These are phyloP conservation scores for Pulveroboletus sp. DNA, from an alignment of 768 basidiomycete species.

Conservation along the genomic window DNA sequence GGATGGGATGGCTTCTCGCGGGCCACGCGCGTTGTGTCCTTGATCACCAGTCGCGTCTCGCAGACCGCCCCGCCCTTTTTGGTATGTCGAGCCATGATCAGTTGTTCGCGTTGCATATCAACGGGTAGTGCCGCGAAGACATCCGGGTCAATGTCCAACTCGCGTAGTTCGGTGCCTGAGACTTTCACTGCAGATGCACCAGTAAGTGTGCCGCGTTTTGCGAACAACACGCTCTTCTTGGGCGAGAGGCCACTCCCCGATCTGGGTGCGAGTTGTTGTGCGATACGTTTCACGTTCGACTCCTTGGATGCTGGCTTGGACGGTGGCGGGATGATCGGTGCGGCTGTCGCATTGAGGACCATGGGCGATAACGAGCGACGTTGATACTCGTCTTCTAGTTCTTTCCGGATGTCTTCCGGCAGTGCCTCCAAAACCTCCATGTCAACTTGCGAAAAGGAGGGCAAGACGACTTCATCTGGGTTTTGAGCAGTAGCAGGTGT, in stretches of 20 bases:
- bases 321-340: conserved; percentile 1
- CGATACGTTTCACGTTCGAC: conserved; percentile 52
- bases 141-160: conserved; percentile 68
- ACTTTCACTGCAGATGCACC: conserved; percentile 39
- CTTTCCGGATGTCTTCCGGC: conserved; percentile 63
- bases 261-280: conserved; percentile 59
- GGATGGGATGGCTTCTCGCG: conserved; percentile 34
- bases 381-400: conserved; percentile 63
- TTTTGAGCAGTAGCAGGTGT: conserved; percentile 5
- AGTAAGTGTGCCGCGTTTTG: conserved; percentile 28
- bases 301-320: conserved; percentile 30
- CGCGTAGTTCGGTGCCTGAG: conserved; percentile 52
- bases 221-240: conserved; percentile 36
- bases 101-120: conserved; percentile 69
- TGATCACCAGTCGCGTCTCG: conserved; percentile 49
- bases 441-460: conserved; percentile 76
- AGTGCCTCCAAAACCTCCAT: conserved; percentile 64
- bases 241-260: conserved; percentile 40
- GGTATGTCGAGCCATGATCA: conserved; percentile 54
- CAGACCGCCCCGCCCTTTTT: conserved; percentile 36
- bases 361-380: conserved; percentile 55
- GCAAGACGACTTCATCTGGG: conserved; percentile 40
- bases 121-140: conserved; percentile 64
- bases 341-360: conserved; percentile 13
- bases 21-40: conserved; percentile 30